These are phyloP conservation scores for Fraxinus baroniana DNA, from an alignment of 305 asterid species.

Conservation along the genomic window DNA sequence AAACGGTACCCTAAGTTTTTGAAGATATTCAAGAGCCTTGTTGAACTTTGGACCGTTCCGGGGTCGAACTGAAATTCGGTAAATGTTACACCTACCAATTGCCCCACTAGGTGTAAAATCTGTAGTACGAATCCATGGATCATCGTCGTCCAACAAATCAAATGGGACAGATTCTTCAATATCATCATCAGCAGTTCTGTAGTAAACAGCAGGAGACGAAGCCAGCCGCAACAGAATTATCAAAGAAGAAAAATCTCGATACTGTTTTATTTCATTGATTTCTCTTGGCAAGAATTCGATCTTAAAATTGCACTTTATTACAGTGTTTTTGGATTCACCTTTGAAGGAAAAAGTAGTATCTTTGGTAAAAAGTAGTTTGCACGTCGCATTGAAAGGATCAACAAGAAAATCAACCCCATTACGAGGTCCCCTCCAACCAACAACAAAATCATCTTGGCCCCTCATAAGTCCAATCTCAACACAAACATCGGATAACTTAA, in stretches of 20 bases:
- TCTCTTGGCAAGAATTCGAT: slow-evolving; percentile 68
- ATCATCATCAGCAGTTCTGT: slow-evolving; percentile 90
- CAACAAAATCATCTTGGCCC: slow-evolving; percentile 56
- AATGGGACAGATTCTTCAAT: slow-evolving; percentile 64
- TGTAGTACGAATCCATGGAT: slow-evolving; percentile 93
- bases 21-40: slow-evolving; percentile 51
- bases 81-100: slow-evolving; percentile 75
- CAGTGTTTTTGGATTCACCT: slow-evolving; percentile 39
- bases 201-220: slow-evolving; percentile 67
- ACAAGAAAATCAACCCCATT: slow-evolving; percentile 66
- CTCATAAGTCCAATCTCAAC: slow-evolving; percentile 64
- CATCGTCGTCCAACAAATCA: slow-evolving; percentile 86
- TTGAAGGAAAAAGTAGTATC: slow-evolving; percentile 60
- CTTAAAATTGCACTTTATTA: slow-evolving; percentile 71
- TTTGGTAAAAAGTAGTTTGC: slow-evolving; percentile 62
- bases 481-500: slow-evolving; percentile 50
- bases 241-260: slow-evolving; percentile 35
- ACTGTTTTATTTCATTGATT: slow-evolving; percentile 53
- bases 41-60: slow-evolving; percentile 41
- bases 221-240: slow-evolving; percentile 58
- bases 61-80: slow-evolving; percentile 60
- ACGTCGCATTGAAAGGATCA: slow-evolving; percentile 71
- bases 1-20: slow-evolving; percentile 40
- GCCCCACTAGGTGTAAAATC: slow-evolving; percentile 79
- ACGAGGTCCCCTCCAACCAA: slow-evolving; percentile 71